Conservation (phyloP, 495 filamentous ascomycete genomes). For the Tuber umbilicatum region DNA sequence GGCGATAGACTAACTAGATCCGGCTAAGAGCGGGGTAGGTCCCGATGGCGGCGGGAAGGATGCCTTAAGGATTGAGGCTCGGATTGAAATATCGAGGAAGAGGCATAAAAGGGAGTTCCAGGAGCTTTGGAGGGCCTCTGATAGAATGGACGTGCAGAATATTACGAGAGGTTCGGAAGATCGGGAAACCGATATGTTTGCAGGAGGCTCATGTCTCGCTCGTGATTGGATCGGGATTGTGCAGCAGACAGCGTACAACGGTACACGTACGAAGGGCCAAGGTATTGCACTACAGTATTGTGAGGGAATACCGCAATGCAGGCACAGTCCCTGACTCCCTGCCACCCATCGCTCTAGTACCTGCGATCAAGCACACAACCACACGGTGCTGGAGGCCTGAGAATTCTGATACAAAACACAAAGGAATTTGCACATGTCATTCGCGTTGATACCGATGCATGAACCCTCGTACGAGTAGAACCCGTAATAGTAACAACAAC, state of each 20-base stretch:
- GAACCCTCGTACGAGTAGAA: not conserved
- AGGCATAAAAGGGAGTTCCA: not conserved
- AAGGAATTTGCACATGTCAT: not conserved
- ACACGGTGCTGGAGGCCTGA: slow-evolving; percentile 3
- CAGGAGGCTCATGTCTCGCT: not conserved
- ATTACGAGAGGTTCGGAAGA: not conserved
- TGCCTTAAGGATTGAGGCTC: not conserved
- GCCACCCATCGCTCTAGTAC: not conserved
- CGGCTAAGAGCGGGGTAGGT: not conserved
- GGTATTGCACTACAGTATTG: not conserved
- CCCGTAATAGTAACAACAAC: not conserved
- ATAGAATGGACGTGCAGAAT: not conserved
- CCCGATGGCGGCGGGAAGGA: not conserved
- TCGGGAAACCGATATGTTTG: not conserved
- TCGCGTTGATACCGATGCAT: not conserved
- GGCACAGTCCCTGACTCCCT: not conserved
- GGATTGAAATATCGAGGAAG: not conserved
- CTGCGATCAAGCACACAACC: not conserved
- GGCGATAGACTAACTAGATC: not conserved
- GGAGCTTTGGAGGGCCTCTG: not conserved
- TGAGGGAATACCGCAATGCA: not conserved
- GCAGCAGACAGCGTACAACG: not conserved
- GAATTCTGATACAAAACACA: not conserved
- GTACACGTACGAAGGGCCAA: not conserved
- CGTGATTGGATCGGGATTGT: not conserved